Base-by-base conservation (phyloP, 192 early-diverging fungal species). In the Rhizophagus sp. region DNA sequence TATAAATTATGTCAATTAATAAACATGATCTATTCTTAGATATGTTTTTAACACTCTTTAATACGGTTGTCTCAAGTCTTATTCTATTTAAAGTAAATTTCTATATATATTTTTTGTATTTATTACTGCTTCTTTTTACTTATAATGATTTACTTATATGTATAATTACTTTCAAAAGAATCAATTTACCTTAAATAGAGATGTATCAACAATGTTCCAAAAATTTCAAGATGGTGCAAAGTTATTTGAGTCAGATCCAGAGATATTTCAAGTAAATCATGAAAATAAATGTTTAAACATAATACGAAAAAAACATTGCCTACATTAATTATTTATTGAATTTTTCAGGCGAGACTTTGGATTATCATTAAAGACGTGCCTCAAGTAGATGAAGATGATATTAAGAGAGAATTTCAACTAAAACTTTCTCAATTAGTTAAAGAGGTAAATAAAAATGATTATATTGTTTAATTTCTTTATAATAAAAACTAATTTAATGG, bases 331-430 rank as follows among this genome's bases (percentile, higher is more conserved):
- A 19, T 7, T n/a, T 19, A 65, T 7, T 4, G 41, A 33, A 25
- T 62, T 9, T 4, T 52, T n/a, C 25, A 77, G 75, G 75, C 75
- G 24, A 44, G 9, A 41, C 34, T 77, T 77, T 77, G 75, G 27
- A 80, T 80, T 27, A 62, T 75, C 12, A 76, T 80, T 6, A 80
- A 75, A 39, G 79, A 80, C 63, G 79, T 80, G 15, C 19, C 73
- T 62, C 22, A 63, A 25, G 11, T 22, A 5, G 79, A 80, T 24
- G 10, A 36, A 22, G 39, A 27, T 25, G 71, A 11, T 33, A 76
- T 80, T 39, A n/a, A 44, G 11, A 15, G 7, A n/a, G 79, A 80
- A 49, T 80, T 80, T 75, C 9, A 6, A 5, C 2, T 8, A 36
- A 69, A 41, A 41, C n/a, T 69, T 6, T 8, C 13, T 36, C 19